Evolutionary conservation across 306 rosid species (phyloP).

Genomic region (Dicorynia guianensis): DNA sequence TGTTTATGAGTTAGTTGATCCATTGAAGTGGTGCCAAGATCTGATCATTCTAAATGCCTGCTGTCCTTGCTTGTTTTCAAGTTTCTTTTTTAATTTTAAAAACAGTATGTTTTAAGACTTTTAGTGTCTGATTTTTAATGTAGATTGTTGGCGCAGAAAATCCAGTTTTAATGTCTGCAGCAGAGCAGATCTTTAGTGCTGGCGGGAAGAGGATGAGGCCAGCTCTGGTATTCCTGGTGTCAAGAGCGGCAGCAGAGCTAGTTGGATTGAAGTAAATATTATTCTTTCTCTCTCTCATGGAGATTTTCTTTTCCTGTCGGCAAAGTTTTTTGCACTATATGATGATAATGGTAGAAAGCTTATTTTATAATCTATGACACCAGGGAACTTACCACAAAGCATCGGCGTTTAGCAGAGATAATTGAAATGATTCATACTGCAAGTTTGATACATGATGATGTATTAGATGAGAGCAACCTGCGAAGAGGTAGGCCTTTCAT

Average conservation of each 20-base stretch:
- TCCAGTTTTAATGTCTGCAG: constrained; percentile 93
- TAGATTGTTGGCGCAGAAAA: constrained; percentile 98
- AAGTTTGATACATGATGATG: constrained; percentile 96
- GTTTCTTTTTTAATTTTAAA: constrained; percentile 22
- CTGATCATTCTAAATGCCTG: constrained; percentile 33
- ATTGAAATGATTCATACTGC: constrained; percentile 99
- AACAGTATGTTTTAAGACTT: neutral
- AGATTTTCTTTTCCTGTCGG: constrained; percentile 8
- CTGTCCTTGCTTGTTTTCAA: neutral
- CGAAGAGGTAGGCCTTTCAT: constrained; percentile 72
- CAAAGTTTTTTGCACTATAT: constrained; percentile 24
- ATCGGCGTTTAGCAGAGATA: constrained; percentile 92
- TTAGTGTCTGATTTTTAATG: neutral
- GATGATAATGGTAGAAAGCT: constrained; percentile 30
- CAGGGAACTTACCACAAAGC: constrained; percentile 92
- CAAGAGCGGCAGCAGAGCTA: constrained; percentile 89
- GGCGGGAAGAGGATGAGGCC: constrained; percentile 99
- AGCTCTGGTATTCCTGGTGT: constrained; percentile 89
- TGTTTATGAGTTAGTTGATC: constrained; percentile 23
- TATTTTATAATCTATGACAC: constrained; percentile 43
- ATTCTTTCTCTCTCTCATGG: constrained; percentile 19
- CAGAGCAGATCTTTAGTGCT: constrained; percentile 96
- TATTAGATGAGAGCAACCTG: constrained; percentile 87
- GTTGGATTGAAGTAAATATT: constrained; percentile 76
- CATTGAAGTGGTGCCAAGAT: neutral